phyloP scores from a whole-genome alignment of 2,329 filamentous ascomycete species.

The Xylaria multiplex region DNA sequence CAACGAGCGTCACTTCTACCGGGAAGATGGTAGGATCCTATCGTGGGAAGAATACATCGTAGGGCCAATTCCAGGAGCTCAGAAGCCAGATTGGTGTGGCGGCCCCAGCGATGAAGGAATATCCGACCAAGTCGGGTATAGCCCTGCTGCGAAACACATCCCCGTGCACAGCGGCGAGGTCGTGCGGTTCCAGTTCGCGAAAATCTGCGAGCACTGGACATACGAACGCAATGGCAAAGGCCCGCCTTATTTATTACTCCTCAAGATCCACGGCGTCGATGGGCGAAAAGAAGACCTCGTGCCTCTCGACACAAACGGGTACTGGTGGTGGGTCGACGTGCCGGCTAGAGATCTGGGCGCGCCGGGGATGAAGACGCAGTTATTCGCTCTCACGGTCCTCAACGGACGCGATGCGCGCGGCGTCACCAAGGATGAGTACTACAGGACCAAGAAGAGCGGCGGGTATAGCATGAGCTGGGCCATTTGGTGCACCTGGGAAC shows the following conservation, averaged over 20 bases:
- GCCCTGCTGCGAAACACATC: constrained; percentile 69
- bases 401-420: constrained; percentile 60
- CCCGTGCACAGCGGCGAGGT: constrained; percentile 64
- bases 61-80: constrained; percentile 62
- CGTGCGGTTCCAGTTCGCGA: constrained; percentile 82
- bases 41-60: constrained; percentile 86
- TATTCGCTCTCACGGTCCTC: constrained; percentile 68
- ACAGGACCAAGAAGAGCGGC: constrained; percentile 54
- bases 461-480: constrained; percentile 57
- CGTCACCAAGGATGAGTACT: constrained; percentile 59
- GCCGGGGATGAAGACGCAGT: constrained; percentile 72
- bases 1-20: constrained; percentile 75
- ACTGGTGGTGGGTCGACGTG: constrained; percentile 85
- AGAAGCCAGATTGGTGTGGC: constrained; percentile 59
- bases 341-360: constrained; percentile 71
- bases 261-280: constrained; percentile 73
- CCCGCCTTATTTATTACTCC: constrained; percentile 73
- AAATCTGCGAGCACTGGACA: constrained; percentile 85
- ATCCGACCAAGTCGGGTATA: constrained; percentile 65
- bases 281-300: constrained; percentile 74
- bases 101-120: constrained; percentile 62
- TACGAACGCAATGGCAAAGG: constrained; percentile 73
- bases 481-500: constrained; percentile 60
- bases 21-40: constrained; percentile 72
- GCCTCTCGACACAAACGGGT: constrained; percentile 80